Conservation (phyloP, 2,329 filamentous ascomycete genomes). For the Alternaria ventricosa region DNA sequence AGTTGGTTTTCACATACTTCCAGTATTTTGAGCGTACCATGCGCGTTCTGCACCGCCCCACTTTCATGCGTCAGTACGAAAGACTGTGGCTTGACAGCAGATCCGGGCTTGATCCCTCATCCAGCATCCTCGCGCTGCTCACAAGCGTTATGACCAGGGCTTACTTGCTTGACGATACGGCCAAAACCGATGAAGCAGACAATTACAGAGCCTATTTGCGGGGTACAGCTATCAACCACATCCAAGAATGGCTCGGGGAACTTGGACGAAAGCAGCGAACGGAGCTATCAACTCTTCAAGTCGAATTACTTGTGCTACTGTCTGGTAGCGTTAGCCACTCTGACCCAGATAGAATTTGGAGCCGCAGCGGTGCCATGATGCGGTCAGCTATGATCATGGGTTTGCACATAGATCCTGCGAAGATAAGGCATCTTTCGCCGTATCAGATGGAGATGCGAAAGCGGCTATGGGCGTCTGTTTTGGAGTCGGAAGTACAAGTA, state of each 20-base stretch:
- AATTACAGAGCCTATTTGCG: constrained; percentile 21
- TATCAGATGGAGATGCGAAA: constrained; percentile 51
- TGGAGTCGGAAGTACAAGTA: constrained; percentile 49
- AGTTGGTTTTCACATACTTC: constrained; percentile 27
- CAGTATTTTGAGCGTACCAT: constrained; percentile 33
- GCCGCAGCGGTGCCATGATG: constrained; percentile 44
- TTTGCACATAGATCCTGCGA: constrained; percentile 49
- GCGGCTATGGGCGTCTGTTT: constrained; percentile 54
- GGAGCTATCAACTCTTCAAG: constrained; percentile 29
- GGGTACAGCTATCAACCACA: constrained; percentile 18
- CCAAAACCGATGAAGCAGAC: constrained; percentile 9
- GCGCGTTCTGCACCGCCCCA: constrained; percentile 31
- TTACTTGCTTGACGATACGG: constrained; percentile 24
- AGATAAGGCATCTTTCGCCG: constrained; percentile 40
- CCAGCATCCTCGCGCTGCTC: constrained; percentile 32
- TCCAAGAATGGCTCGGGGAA: constrained; percentile 31
- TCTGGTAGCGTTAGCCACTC: constrained; percentile 17
- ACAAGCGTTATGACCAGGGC: constrained; percentile 30
- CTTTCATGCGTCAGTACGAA: constrained; percentile 32
- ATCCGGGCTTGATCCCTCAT: constrained; percentile 14
- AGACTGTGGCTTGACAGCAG: constrained; percentile 24
- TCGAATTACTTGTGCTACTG: constrained; percentile 23
- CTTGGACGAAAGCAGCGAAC: constrained; percentile 28
- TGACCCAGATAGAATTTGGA: constrained; percentile 29
- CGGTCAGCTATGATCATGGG: constrained; percentile 53